Conservation (phyloP, 1,284 basidiomycete genomes). For the Golubevia pallescens region DNA sequence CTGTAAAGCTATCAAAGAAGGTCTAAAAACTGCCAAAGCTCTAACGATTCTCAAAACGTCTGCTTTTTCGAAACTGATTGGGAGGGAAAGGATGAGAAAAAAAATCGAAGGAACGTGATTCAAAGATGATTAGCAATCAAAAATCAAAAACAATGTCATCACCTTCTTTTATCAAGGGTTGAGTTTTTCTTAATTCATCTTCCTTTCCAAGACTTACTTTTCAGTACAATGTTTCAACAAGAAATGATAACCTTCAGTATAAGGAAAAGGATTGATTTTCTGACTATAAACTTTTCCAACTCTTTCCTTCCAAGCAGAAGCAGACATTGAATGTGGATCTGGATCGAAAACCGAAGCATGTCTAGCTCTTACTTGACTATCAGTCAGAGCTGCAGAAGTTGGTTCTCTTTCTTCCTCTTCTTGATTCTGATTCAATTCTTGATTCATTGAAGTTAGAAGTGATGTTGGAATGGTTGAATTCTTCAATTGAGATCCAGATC, state of each 20-base stretch:
- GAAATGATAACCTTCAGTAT: conserved; percentile 62
- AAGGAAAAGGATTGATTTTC: conserved; percentile 49
- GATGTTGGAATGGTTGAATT: too few relatives aligned
- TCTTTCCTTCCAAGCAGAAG: conserved; percentile 41
- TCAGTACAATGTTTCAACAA: conserved; percentile 58
- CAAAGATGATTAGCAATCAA: too few relatives aligned
- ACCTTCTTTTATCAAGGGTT: too few relatives aligned
- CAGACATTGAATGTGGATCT: conserved; percentile 19
- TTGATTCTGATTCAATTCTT: too few relatives aligned
- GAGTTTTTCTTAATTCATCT: too few relatives aligned
- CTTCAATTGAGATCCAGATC: too few relatives aligned
- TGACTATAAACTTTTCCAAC: conserved; percentile 53
- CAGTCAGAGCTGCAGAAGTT: too few relatives aligned
- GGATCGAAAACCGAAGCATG: conserved; percentile 24
- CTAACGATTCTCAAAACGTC: conserved; percentile 92
- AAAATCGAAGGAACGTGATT: too few relatives aligned
- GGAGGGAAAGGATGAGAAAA: conserved; percentile 16
- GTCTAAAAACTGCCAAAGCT: conserved; percentile 90
- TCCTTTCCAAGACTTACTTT: conserved; percentile 18
- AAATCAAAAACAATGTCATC: too few relatives aligned
- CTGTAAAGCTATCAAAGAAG: conserved; percentile 91
- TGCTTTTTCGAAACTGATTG: conserved; percentile 85
- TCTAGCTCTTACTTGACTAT: too few relatives aligned
- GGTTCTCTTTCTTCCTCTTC: too few relatives aligned
- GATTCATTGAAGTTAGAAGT: too few relatives aligned